Conservation (phyloP, 164 flowering plant genomes). For the Magnolia sinica region DNA sequence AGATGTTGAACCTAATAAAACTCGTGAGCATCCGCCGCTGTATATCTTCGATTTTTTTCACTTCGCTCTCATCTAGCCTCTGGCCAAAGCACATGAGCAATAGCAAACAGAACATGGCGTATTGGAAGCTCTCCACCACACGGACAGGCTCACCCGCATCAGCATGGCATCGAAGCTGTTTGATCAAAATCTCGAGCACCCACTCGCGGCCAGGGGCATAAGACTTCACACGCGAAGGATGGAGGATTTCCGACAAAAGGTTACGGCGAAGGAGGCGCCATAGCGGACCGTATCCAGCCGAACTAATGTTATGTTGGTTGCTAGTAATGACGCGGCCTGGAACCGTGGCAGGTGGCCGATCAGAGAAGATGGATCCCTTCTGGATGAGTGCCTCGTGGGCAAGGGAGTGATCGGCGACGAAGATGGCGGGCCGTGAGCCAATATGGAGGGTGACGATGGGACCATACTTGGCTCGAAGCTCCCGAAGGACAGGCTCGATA, state of each 20-base stretch:
- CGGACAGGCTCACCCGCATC: constrained; percentile 9
- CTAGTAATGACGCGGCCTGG: constrained; percentile 9
- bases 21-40: constrained; percentile 14
- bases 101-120: constrained; percentile 34
- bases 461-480: constrained; percentile 31
- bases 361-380: constrained; percentile 37
- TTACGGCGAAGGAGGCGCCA: constrained; percentile 45
- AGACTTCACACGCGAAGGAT: constrained; percentile 30
- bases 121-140: constrained; percentile 22
- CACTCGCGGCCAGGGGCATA: constrained; percentile 26
- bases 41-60: constrained; percentile 21
- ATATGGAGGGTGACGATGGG: constrained; percentile 40
- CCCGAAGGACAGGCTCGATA: constrained; percentile 19
- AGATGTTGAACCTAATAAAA: constrained; percentile 7
- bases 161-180: constrained; percentile 4
- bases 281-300: constrained; percentile 35
- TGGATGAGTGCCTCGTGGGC: constrained; percentile 47
- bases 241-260: constrained; percentile 32
- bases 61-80: constrained; percentile 24
- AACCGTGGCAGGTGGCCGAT: constrained; percentile 26
- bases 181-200: constrained; percentile 23
- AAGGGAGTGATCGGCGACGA: constrained; percentile 27
- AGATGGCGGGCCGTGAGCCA: constrained; percentile 27
- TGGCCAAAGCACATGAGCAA: constrained; percentile 47
- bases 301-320: constrained; percentile 27